Base-by-base conservation (phyloP, 345 rosid species). In the Capsella bursapastoris region DNA sequence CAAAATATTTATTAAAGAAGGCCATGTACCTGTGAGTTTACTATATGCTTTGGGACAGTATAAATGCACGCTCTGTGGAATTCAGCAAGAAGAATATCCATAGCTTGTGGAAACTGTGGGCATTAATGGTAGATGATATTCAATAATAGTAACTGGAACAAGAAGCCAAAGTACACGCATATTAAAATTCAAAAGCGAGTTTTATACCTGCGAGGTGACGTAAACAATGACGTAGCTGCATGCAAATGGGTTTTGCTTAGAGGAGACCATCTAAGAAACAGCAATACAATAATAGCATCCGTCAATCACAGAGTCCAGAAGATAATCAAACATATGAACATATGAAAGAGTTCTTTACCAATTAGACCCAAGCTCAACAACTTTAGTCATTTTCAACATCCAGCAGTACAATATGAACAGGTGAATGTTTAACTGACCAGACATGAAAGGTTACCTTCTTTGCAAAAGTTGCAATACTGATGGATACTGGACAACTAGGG, bases 71-170 rank as follows among this genome's bases (percentile, higher is more conserved):
- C 96, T 81, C 74, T 84, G 81, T 95, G 94, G 55, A 95, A 82
- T 76, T 90, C 96, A 31, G 98, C 94, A 66, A 95, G 92, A 79
- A 92, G 76, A 78, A 92, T 74, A 83, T 95, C 97, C 91, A 89
- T 87, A 52, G 80, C 82, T 32, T 84, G 78, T 72, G 98, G 97
- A 66, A 87, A 81, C 99, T 92, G 87, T 57, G 64, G 28, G n/a
- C 56, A 66, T 56, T 52, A 77, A 62, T 28, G 52, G 57, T 56
- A 71, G 55, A 51, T 53, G 37, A 15, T 58, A 25, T 34, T 60
- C 56, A 58, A 66, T 59, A 35, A 58, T 49, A 59, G 31, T 44
- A 27, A 63, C 52, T 40, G 28, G 32, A 25, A 18, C 25, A n/a
- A 7, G 3, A 62, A 45, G 28, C 25, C 27, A 43, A 50, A 1